phyloP scores from a whole-genome alignment of 495 filamentous ascomycete species.

The Aspergillus mulundensis region DNA sequence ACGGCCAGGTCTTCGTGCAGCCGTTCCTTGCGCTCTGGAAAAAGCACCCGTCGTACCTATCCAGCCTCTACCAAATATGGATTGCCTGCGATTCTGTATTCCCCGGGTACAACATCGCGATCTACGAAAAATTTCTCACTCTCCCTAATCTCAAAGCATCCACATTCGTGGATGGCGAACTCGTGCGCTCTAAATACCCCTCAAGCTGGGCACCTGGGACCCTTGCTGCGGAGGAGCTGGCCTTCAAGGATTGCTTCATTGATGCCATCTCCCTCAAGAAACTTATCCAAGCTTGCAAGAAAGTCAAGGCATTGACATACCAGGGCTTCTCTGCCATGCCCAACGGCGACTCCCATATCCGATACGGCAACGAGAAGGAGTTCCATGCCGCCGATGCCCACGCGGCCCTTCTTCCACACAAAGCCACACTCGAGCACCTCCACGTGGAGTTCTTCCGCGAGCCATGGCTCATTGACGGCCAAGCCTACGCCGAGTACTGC shows the following conservation, averaged over 20 bases:
- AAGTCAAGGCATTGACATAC: conserved; percentile 16
- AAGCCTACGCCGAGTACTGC: conserved; percentile 6
- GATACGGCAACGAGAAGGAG: not conserved
- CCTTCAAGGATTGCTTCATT: conserved; percentile 15
- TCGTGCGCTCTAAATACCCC: conserved; percentile 11
- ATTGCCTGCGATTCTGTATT: conserved; percentile 2
- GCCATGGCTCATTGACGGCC: not conserved
- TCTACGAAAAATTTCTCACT: conserved; percentile 14
- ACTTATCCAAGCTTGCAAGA: conserved; percentile 20
- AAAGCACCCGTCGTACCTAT: conserved; percentile 17
- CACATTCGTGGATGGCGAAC: conserved; percentile 16
- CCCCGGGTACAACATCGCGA: conserved; percentile 5
- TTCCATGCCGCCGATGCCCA: conserved; percentile 20
- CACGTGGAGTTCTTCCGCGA: conserved; percentile 12
- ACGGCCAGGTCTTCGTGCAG: not conserved
- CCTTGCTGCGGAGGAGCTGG: conserved; percentile 5
- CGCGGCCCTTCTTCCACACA: conserved; percentile 21
- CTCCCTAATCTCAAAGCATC: conserved; percentile 9
- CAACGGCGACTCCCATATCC: not conserved
- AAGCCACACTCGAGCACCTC: conserved; percentile 20
- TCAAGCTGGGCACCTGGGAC: conserved; percentile 13
- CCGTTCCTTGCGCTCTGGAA: conserved; percentile 14
- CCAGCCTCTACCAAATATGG: conserved; percentile 16
- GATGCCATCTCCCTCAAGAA: conserved; percentile 15
- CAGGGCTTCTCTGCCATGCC: conserved; percentile 11